phyloP scores from a whole-genome alignment of 768 basidiomycete genomes.

The Xerocomellus amylosporus region DNA sequence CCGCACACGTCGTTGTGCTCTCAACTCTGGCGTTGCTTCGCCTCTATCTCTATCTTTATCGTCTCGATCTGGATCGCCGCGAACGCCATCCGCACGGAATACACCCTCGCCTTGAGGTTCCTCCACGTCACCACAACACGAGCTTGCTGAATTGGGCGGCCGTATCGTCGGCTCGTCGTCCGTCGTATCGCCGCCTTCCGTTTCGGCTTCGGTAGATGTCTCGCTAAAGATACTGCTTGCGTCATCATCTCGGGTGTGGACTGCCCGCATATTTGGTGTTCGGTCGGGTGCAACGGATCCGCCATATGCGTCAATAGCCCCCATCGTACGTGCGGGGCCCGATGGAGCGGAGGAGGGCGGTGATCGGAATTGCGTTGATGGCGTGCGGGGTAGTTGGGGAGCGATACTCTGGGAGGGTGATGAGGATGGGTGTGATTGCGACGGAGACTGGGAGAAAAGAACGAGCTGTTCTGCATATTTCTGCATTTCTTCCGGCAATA shows the following conservation, averaged over 20 bases:
- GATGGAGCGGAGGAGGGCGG: constrained; percentile 16
- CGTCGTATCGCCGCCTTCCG: constrained; percentile 58
- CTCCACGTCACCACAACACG: constrained; percentile 38
- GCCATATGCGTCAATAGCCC: constrained; percentile 52
- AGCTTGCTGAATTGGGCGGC: constrained; percentile 41
- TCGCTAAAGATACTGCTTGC: constrained; percentile 37
- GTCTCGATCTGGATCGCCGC: constrained; percentile 15
- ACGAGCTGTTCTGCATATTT: constrained; percentile 90
- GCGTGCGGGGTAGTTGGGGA: constrained; percentile 19
- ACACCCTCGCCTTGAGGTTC: constrained; percentile 33
- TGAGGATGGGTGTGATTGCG: constrained; percentile 33
- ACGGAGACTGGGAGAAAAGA: constrained; percentile 54
- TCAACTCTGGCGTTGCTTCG: constrained; percentile 33
- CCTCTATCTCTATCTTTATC: constrained; percentile 30
- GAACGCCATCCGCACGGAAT: constrained; percentile 19
- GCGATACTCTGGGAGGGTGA: constrained; percentile 25
- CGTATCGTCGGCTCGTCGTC: constrained; percentile 85
- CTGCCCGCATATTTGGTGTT: constrained; percentile 26
- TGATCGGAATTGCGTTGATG: constrained; percentile 20
- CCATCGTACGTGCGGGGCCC: constrained; percentile 49
- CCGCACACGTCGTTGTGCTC: constrained; percentile 28
- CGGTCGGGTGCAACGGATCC: constrained; percentile 38
- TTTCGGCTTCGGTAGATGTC: constrained; percentile 47
- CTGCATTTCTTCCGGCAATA: constrained; percentile 90
- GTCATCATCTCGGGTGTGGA: constrained; percentile 29